Evolutionary conservation across 352 stramenopile genomes (phyloP).

Genomic region (Detonula confervacea): DNA sequence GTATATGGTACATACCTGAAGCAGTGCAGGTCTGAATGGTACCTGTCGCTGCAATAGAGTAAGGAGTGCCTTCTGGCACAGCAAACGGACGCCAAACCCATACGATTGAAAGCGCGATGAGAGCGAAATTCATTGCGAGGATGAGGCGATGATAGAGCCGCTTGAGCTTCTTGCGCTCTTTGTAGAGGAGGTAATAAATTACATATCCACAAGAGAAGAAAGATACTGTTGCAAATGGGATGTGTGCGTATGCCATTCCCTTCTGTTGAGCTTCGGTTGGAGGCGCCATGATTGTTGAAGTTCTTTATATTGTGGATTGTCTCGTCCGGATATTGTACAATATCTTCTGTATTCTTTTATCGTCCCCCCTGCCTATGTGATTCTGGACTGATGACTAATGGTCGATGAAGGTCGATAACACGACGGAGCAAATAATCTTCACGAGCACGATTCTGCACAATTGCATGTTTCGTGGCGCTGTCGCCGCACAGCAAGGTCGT

Average conservation of each 20-base stretch:
- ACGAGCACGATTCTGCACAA: too few relatives aligned
- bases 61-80: conserved; percentile 27
- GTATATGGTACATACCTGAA: not conserved
- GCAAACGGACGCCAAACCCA: conserved; percentile 27
- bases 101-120: conserved; percentile 3
- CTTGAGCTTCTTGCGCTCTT: not conserved
- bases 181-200: conserved; percentile 16
- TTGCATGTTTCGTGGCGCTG: too few relatives aligned
- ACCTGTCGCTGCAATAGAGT: conserved; percentile 18
- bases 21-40: conserved; percentile 40
- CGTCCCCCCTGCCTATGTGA: too few relatives aligned
- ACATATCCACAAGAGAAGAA: conserved; percentile 26
- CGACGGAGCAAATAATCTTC: too few relatives aligned
- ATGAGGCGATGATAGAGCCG: conserved; percentile 41
- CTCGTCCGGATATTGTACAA: too few relatives aligned
- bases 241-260: conserved; percentile 22
- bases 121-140: conserved; percentile 6
- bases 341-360: too few relatives aligned
- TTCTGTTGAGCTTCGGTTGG: conserved; percentile 11
- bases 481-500: too few relatives aligned
- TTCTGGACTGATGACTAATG: too few relatives aligned
- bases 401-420: too few relatives aligned
- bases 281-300: not conserved
- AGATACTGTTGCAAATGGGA: conserved; percentile 22
- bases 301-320: too few relatives aligned